A percentile compares a stretch with the other conserved stretches of the same genome.
Evolutionary conservation across 2,329 filamentous ascomycete genomes (phyloP).

Genomic region (Simplicillium sp.): DNA sequence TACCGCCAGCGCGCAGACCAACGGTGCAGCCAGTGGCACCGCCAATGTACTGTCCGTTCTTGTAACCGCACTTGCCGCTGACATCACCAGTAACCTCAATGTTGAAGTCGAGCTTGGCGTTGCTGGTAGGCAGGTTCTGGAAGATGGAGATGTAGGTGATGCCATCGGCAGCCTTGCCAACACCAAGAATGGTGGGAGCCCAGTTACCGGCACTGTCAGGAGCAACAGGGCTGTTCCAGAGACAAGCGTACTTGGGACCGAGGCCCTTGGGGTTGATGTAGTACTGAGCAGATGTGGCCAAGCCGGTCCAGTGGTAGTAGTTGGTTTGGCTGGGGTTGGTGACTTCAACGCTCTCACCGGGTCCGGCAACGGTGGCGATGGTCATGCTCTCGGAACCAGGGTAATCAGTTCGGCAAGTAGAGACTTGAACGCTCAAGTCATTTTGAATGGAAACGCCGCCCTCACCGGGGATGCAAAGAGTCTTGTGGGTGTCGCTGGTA

Average conservation of each 20-base stretch:
- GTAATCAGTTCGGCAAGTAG: constrained; percentile 92
- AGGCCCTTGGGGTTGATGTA: constrained; percentile 85
- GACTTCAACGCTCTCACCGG: constrained; percentile 52
- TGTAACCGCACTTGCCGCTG: constrained; percentile 51
- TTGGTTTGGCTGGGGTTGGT: constrained; percentile 63
- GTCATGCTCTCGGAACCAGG: constrained; percentile 86
- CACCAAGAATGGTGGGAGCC: constrained; percentile 78
- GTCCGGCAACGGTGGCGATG: constrained; percentile 56
- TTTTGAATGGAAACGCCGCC: constrained; percentile 68
- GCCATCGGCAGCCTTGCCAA: constrained; percentile 56
- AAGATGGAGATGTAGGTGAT: constrained; percentile 75
- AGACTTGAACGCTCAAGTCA: constrained; percentile 54
- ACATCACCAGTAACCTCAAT: constrained; percentile 65
- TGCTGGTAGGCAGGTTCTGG: constrained; percentile 70
- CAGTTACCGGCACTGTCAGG: constrained; percentile 65
- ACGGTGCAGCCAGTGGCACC: constrained; percentile 68
- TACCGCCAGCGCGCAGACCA: constrained; percentile 28
- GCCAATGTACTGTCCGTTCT: constrained; percentile 51
- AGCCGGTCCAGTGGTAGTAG: constrained; percentile 73
- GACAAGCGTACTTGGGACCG: constrained; percentile 57
- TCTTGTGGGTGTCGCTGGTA: constrained; percentile 57
- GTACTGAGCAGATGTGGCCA: constrained; percentile 82
- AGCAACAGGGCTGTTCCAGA: constrained; percentile 51
- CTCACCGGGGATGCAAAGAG: constrained; percentile 66
- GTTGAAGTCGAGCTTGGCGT: constrained; percentile 63